Conservation (phyloP, 805 yeast genomes). For the Candida pini region DNA sequence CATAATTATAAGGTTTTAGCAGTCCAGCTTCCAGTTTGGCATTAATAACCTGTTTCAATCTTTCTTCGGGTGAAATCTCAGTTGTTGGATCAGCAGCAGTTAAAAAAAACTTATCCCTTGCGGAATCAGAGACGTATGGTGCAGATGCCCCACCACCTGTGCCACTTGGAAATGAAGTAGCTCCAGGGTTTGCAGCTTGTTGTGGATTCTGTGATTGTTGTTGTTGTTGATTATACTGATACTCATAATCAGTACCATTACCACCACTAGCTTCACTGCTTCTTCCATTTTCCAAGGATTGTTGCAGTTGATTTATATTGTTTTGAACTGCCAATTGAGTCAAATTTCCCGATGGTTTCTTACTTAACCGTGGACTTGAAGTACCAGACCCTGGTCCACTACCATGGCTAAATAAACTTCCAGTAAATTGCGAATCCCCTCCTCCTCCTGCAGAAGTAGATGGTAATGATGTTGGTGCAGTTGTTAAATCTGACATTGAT, state of each 20-base stretch:
- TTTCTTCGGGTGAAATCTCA: conserved; percentile 88
- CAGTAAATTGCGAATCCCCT: conserved; percentile 2
- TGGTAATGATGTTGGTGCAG: conserved; percentile 9
- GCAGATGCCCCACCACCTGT: conserved; percentile 1
- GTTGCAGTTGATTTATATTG: conserved; percentile 6
- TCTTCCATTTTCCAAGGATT: background rate
- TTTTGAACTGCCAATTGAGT: conserved; percentile 6
- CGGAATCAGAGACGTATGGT: conserved; percentile 57
- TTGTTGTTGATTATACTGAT: no score
- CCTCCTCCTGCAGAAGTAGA: conserved; percentile 3
- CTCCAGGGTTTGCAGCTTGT: conserved; percentile 1
- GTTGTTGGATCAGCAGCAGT: conserved; percentile 98
- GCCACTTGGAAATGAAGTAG: conserved; percentile 1
- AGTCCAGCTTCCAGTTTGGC: conserved; percentile 94
- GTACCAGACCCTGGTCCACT: no score
- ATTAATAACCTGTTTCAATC: conserved; percentile 86
- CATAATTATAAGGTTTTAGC: conserved; percentile 88
- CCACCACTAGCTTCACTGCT: no score
- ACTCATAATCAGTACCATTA: no score
- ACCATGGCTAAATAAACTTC: no score
- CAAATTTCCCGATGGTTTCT: background rate
- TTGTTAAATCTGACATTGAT: conserved; percentile 5
- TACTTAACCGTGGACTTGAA: no score
- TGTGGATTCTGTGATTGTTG: conserved; percentile 1
- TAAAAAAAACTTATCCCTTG: conserved; percentile 85